A percentile compares a stretch with the other conserved stretches of the same genome.
Evolutionary conservation across 2,329 filamentous ascomycete genomes (phyloP).

Genomic region (Nigrograna mackinnonii): DNA sequence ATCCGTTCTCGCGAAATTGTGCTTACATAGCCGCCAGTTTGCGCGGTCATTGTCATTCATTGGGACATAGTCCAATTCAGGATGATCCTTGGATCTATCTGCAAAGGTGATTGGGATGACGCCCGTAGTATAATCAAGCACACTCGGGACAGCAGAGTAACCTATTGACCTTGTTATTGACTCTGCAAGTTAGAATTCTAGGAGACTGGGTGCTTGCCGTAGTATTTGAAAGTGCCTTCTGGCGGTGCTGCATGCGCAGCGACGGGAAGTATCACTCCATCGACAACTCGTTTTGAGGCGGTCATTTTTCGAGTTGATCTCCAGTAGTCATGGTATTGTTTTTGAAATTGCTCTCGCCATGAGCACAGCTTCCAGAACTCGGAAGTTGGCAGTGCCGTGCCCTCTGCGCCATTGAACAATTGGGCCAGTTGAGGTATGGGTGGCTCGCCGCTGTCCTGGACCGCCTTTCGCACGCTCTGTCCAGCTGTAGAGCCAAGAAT

Average conservation of each 20-base stretch:
- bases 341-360: not conserved
- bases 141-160: not conserved
- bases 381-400: not conserved
- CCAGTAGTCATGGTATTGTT: not conserved
- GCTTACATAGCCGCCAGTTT: conserved; percentile 2
- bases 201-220: not conserved
- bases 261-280: not conserved
- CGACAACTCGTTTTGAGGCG: not conserved
- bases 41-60: conserved; percentile 2
- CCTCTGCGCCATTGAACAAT: not conserved
- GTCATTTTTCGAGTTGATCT: not conserved
- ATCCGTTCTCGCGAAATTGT: too few relatives aligned
- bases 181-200: not conserved
- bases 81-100: not conserved
- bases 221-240: not conserved
- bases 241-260: not conserved
- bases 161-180: not conserved
- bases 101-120: not conserved
- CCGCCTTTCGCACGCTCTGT: not conserved
- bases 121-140: not conserved
- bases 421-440: not conserved
- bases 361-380: conserved; percentile 1
- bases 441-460: not conserved
- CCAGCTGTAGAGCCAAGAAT: not conserved
- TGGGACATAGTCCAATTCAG: not conserved